These are phyloP conservation scores for Boletus smithii DNA, from an alignment of 1,284 basidiomycete genomes.

Conservation along the genomic window DNA sequence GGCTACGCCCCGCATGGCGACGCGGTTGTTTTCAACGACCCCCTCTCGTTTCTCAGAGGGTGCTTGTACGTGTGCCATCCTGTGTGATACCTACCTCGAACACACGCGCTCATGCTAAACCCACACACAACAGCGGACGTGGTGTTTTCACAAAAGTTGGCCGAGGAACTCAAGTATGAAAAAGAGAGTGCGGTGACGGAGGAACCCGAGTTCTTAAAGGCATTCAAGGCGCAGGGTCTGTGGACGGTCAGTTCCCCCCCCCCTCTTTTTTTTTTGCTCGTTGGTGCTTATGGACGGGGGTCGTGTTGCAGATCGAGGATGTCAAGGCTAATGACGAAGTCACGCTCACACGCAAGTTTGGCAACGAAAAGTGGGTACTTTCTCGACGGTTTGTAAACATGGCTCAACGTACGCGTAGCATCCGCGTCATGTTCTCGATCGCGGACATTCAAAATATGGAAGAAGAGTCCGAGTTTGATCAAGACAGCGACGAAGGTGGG, in stretches of 20 bases:
- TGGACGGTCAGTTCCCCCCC: slow-evolving; percentile 57
- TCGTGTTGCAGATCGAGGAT: slow-evolving; percentile 64
- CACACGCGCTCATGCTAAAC: not conserved
- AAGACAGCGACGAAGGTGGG: slow-evolving; percentile 36
- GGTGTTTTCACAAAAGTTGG: slow-evolving; percentile 70
- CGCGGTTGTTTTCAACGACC: slow-evolving; percentile 58
- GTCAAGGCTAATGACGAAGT: slow-evolving; percentile 79
- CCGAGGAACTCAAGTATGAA: slow-evolving; percentile 87
- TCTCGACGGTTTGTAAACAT: no score
- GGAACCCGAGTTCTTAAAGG: slow-evolving; percentile 75
- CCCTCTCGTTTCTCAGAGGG: slow-evolving; percentile 56
- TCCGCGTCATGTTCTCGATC: slow-evolving; percentile 82
- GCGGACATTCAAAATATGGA: slow-evolving; percentile 61
- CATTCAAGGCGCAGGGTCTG: slow-evolving; percentile 70
- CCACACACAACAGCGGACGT: slow-evolving; percentile 57
- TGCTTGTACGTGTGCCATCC: slow-evolving; percentile 44
- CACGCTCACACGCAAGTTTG: slow-evolving; percentile 77
- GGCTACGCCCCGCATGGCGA: slow-evolving; percentile 28
- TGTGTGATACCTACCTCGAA: no score
- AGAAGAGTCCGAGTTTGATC: slow-evolving; percentile 45
- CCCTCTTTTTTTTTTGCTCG: not conserved
- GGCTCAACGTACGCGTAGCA: slow-evolving; percentile 45
- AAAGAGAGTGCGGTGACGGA: slow-evolving; percentile 51
- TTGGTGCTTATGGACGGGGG: not conserved
- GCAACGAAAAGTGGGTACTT: slow-evolving; percentile 86